Conservation (phyloP, 192 early-diverging fungal genomes). For the Coemansia sp. region DNA sequence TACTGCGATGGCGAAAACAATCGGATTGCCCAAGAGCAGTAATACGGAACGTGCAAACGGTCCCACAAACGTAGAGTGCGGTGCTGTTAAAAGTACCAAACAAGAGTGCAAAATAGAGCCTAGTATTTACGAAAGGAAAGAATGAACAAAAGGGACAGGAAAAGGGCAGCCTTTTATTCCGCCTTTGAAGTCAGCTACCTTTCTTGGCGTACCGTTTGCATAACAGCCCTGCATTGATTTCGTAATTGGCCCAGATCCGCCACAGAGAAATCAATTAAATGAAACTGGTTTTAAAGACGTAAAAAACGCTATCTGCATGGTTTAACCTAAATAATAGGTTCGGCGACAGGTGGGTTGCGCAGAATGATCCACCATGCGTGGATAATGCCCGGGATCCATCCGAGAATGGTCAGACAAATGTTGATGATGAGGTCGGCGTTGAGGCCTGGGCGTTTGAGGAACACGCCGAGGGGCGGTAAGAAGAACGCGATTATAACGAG, state of each 20-base stretch:
- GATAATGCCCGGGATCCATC: slow-evolving; percentile 66
- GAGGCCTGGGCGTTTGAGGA: slow-evolving; percentile 58
- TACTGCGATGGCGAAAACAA: too few relatives aligned
- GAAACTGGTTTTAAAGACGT: neutral
- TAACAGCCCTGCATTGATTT: slow-evolving; percentile 7
- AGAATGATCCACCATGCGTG: slow-evolving; percentile 63
- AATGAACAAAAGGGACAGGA: neutral
- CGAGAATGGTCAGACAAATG: slow-evolving; percentile 65
- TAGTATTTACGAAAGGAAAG: too few relatives aligned
- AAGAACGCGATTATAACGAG: slow-evolving; percentile 48
- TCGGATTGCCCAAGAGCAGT: too few relatives aligned
- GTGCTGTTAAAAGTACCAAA: too few relatives aligned
- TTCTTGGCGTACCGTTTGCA: neutral
- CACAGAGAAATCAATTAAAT: neutral
- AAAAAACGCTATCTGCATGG: too few relatives aligned
- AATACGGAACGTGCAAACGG: too few relatives aligned
- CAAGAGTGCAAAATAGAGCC: neutral
- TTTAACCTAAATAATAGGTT: too few relatives aligned
- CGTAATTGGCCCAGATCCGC: neutral
- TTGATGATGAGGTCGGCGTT: slow-evolving; percentile 62
- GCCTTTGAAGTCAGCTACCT: neutral
- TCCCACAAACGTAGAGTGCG: too few relatives aligned
- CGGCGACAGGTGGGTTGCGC: slow-evolving; percentile 6
- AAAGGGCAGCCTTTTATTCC: neutral
- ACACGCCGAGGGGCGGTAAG: slow-evolving; percentile 64